These are phyloP conservation scores for Cyclaneusma minus DNA, from an alignment of 2,329 filamentous ascomycete genomes.

Conservation along the genomic window DNA sequence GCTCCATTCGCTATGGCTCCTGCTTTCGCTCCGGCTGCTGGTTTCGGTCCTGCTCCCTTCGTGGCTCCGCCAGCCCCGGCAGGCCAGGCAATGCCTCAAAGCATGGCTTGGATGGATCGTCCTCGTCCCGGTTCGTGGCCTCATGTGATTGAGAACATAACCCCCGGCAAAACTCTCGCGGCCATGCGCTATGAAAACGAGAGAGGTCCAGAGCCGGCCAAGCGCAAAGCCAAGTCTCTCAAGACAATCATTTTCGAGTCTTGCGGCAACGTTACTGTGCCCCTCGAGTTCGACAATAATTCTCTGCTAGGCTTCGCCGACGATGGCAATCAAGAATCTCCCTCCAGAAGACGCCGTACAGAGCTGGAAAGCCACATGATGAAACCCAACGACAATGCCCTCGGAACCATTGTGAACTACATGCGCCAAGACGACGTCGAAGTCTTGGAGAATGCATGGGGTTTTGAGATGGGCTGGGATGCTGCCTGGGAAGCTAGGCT, in stretches of 20 bases:
- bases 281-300: conserved; percentile 14
- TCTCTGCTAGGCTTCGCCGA: conserved; percentile 6
- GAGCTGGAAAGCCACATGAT: conserved; percentile 16
- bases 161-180: conserved; percentile 27
- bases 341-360: conserved; percentile 9
- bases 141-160: conserved; percentile 30
- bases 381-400: conserved; percentile 12
- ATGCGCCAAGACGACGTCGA: conserved; percentile 9
- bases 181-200: conserved; percentile 23
- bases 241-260: conserved; percentile 14
- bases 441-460: conserved; percentile 14
- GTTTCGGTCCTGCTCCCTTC: no score
- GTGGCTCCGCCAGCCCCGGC: conserved; percentile 3
- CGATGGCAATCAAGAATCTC: conserved; percentile 5
- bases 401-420: conserved; percentile 13
- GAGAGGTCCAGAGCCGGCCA: conserved; percentile 13
- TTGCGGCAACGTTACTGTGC: conserved; percentile 16
- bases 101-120: conserved; percentile 19
- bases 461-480: conserved; percentile 12
- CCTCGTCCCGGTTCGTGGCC: conserved; percentile 31
- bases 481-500: conserved; percentile 3
- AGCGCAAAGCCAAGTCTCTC: conserved; percentile 8
- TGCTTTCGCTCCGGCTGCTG: no score
- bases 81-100: conserved; percentile 1
- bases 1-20: no score